A percentile compares a stretch with the other conserved stretches of the same genome.
Evolutionary conservation across 306 rosid species (phyloP).

Genomic region (Sesbania bispinosa): DNA sequence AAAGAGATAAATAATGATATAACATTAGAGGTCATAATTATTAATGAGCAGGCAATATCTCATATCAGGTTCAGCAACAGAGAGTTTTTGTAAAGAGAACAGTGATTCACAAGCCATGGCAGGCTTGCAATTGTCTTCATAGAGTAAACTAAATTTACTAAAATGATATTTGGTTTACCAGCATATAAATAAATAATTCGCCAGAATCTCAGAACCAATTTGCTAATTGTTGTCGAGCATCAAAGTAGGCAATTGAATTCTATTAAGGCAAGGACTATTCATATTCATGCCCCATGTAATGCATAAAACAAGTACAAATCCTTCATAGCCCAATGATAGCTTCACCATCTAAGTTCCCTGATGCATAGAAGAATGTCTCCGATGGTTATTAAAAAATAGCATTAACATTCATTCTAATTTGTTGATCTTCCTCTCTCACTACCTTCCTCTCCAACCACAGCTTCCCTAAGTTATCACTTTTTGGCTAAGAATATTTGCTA

Average conservation of each 20-base stretch:
- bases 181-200: background rate
- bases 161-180: background rate
- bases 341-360: conserved; percentile 1
- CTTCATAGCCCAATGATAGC: background rate
- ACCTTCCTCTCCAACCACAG: background rate
- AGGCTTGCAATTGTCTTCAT: background rate
- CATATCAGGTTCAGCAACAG: background rate
- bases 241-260: background rate
- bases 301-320: background rate
- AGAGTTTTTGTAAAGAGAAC: background rate
- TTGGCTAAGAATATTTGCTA: background rate
- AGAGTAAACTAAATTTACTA: conserved; percentile 6
- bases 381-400: background rate
- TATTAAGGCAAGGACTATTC: background rate
- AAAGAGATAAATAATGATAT: background rate
- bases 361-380: background rate
- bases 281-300: background rate
- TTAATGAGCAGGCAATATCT: background rate
- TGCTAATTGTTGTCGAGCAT: background rate
- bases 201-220: background rate
- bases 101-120: conserved; percentile 14
- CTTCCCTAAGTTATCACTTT: background rate
- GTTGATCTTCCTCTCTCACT: background rate
- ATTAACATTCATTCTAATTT: background rate
- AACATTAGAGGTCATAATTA: background rate